Conservation (phyloP, 1,284 basidiomycete genomes). For the Tremellales sp. region DNA sequence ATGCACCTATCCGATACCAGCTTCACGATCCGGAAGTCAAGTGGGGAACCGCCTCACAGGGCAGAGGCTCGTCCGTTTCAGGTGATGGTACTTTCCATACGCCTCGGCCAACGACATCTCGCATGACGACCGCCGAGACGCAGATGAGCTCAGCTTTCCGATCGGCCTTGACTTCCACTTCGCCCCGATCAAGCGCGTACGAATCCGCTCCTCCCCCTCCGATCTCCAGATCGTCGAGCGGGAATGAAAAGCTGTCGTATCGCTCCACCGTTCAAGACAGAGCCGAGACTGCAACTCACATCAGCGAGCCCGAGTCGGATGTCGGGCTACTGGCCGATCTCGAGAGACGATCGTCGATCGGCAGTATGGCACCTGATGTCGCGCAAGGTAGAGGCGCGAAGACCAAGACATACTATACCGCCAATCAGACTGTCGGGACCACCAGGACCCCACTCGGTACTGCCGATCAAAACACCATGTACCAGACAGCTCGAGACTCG, state of each 20-base stretch:
- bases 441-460: slow-evolving; percentile 17
- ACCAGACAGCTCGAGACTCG: slow-evolving; percentile 11
- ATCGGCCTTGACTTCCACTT: slow-evolving; percentile 4
- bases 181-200: slow-evolving; percentile 11
- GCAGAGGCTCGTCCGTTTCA: not conserved
- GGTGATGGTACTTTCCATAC: not conserved
- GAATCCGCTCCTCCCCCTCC: slow-evolving; percentile 22
- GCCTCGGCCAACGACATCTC: slow-evolving; percentile 8
- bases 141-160: slow-evolving; percentile 1
- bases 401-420: slow-evolving; percentile 5
- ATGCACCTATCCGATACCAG: slow-evolving; percentile 16
- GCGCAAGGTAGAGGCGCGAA: slow-evolving; percentile 2
- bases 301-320: slow-evolving; percentile 38
- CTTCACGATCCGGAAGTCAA: slow-evolving; percentile 27
- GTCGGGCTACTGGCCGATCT: slow-evolving; percentile 30
- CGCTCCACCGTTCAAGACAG: slow-evolving; percentile 14
- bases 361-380: slow-evolving; percentile 13
- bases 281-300: slow-evolving; percentile 25
- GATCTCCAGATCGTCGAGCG: slow-evolving; percentile 11
- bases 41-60: not conserved
- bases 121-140: slow-evolving; percentile 5
- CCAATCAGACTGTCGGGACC: slow-evolving; percentile 3
- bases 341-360: slow-evolving; percentile 34
- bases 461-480: slow-evolving; percentile 19
- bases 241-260: slow-evolving; percentile 4